Evolutionary conservation across 78 protist species (phyloP).

Genomic region (Dictyostelium firmibasis): DNA sequence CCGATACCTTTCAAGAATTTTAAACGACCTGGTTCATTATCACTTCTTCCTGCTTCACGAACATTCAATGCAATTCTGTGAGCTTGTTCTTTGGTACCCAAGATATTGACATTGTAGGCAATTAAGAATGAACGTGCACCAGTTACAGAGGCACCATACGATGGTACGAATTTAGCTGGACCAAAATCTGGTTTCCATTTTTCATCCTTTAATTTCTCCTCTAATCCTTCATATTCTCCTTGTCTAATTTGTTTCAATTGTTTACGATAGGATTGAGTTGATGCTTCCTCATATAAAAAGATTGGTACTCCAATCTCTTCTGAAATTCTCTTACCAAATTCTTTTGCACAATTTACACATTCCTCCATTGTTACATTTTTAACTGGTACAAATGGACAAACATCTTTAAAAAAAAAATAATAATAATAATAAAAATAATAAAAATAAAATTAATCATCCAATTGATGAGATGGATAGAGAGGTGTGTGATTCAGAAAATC

Average conservation of each 20-base stretch:
- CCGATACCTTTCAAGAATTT: constrained; percentile 74
- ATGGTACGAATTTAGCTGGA: constrained; percentile 59
- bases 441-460: not conserved
- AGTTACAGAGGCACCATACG: constrained; percentile 74
- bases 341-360: constrained; percentile 56
- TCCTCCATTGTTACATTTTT: constrained; percentile 80
- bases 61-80: constrained; percentile 82
- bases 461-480: too few relatives aligned
- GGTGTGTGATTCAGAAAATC: too few relatives aligned
- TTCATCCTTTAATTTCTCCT: constrained; percentile 28
- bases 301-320: constrained; percentile 64
- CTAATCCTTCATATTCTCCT: constrained; percentile 78
- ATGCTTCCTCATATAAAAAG: constrained; percentile 78
- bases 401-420: constrained; percentile 65
- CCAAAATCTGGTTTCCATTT: constrained; percentile 83
- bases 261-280: constrained; percentile 64
- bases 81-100: constrained; percentile 84
- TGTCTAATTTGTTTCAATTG: constrained; percentile 55
- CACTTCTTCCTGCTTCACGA: constrained; percentile 78
- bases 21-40: constrained; percentile 61
- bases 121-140: constrained; percentile 77
- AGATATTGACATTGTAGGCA: constrained; percentile 79
- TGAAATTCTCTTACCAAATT: constrained; percentile 34
- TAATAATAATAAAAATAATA: not conserved
- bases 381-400: constrained; percentile 82